Base-by-base conservation (phyloP, 257 asterid genomes). In the Scutellaria galericulata region DNA sequence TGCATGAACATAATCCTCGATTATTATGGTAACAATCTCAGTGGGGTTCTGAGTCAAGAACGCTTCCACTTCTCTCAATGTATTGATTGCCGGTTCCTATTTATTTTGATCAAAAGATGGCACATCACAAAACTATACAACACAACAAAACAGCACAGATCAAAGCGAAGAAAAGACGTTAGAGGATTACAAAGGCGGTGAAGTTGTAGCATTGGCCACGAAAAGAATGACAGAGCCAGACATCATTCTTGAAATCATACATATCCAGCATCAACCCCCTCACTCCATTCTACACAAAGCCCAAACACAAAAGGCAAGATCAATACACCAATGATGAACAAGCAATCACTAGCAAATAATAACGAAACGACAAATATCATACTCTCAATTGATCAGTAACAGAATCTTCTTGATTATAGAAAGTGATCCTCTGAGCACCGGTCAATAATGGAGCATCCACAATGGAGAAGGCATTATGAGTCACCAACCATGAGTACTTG, bases 181-280 rank as follows among this genome's bases (percentile, higher is more conserved):
- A 47, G 82, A 39, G 61, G 71, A 50, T 86, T 94, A 91, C 99
- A 67, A 94, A 94, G 64, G 98, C 93, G 39, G 99, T 94, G 90
- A 89, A 86, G 84, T 94, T 94, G 87, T 81, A 94, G 83, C 99
- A 94, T 74, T 94, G 96, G 71, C 98, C 98, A 8, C 79, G 90
- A 69, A 94, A 86, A 6, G 99, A 94, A 81, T 94, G 99, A 68
- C 99, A 94, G 72, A 94, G 95, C 99, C 99, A 94, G 73, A 94
- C 87, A 77, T 91, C 97, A 48, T 89, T 85, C 87, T 89, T 93
- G 80, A 94, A 94, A 76, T 94, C 99, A 58, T 94, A 91, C 99
- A 94, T 89, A 80, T 94, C 99, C 87, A 94, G 86, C 99, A 94
- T 94, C 86, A 94, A 81, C 53, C 99, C 99, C 79, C 99, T 86